Percentiles rank a stretch among this genome's conserved stretches.
Conservation (phyloP, 176 grass and related monocot species). For the Puccinellia tenuiflora region DNA sequence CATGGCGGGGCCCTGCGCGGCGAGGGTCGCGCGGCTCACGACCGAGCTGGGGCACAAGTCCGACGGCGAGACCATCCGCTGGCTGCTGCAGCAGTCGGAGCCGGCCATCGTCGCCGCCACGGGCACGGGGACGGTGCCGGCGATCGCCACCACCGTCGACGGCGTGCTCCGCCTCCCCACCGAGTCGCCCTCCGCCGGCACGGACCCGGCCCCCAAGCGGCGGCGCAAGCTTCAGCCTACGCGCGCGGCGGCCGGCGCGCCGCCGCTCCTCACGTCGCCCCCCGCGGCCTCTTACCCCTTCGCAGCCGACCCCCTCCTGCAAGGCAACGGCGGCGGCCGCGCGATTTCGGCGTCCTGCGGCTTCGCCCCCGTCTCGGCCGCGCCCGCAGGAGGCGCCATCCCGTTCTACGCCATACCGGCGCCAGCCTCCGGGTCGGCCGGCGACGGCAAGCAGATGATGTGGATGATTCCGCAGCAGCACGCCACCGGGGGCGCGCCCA, state of each 20-base stretch:
- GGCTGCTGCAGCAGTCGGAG: slow-evolving; percentile 88
- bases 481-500: not conserved
- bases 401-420: slow-evolving; percentile 53
- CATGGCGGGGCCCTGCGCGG: slow-evolving; percentile 68
- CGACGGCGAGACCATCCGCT: slow-evolving; percentile 87
- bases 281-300: slow-evolving; percentile 51
- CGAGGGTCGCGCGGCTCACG: slow-evolving; percentile 57
- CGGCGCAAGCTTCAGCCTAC: slow-evolving; percentile 77
- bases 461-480: slow-evolving; percentile 69
- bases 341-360: slow-evolving; percentile 57
- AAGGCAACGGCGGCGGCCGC: slow-evolving; percentile 53
- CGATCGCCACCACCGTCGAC: slow-evolving; percentile 62
- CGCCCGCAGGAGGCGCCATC: slow-evolving; percentile 40
- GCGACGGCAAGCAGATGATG: slow-evolving; percentile 29
- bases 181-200: slow-evolving; percentile 23
- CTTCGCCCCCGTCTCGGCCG: slow-evolving; percentile 40
- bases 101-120: slow-evolving; percentile 74
- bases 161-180: slow-evolving; percentile 71
- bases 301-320: slow-evolving; percentile 50
- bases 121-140: slow-evolving; percentile 77
- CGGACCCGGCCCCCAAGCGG: slow-evolving; percentile 35
- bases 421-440: not conserved
- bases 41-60: slow-evolving; percentile 79
- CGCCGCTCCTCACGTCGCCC: not conserved
- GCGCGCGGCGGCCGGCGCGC: slow-evolving; percentile 21